Conservation (phyloP, 257 asterid species). For the Solanum appendiculatum region DNA sequence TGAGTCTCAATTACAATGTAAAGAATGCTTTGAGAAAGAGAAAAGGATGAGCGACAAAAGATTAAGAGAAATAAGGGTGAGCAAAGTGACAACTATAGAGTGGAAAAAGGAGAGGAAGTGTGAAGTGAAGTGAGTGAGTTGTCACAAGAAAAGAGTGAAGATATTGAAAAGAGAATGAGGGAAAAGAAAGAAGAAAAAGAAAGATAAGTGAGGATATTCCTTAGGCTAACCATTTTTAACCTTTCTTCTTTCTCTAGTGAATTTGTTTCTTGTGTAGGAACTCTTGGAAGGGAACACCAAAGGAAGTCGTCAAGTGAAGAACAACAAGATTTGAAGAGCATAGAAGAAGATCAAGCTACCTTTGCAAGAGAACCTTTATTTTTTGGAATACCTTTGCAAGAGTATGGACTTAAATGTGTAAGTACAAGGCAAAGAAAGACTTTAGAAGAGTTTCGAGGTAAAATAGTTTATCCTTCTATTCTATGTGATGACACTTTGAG, state of each 20-base stretch:
- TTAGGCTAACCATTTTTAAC: no score
- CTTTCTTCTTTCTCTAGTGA: not conserved
- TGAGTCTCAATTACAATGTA: not conserved
- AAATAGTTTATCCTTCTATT: no score
- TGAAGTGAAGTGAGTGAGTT: not conserved
- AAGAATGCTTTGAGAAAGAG: not conserved
- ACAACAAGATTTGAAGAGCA: no score
- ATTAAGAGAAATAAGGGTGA: not conserved
- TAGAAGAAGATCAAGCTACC: no score
- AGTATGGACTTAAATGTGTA: no score
- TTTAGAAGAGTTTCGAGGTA: no score
- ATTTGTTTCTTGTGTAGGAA: not conserved
- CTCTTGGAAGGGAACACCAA: not conserved
- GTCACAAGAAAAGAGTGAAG: not conserved
- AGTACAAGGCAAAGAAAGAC: no score
- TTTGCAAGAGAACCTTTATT: no score
- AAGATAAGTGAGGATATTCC: no score
- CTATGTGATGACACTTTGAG: no score
- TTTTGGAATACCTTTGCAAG: no score
- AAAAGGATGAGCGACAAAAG: not conserved
- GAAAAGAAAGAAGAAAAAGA: not conserved
- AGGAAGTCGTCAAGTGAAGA: not conserved
- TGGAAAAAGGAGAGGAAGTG: not conserved
- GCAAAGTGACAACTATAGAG: not conserved
- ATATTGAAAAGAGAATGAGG: not conserved